Evolutionary conservation across 495 filamentous ascomycete species (phyloP).

Genomic region (Hyaloscypha bicolor): DNA sequence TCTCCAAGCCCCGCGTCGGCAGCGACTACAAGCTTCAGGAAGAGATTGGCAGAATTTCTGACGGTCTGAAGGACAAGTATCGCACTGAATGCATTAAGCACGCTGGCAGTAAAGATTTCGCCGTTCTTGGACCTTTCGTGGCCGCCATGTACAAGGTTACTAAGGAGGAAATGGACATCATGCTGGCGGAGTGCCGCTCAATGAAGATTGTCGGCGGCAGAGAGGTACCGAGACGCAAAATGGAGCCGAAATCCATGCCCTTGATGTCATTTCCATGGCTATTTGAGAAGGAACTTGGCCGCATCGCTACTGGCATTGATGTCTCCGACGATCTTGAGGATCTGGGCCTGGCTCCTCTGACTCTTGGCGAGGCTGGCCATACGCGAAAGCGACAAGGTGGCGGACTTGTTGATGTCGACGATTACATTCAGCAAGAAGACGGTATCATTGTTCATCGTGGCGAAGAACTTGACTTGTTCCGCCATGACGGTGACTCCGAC

Average conservation of each 20-base stretch:
- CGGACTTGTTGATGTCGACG: conserved; percentile 16
- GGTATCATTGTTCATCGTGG: conserved; percentile 41
- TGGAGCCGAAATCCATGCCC: conserved; percentile 60
- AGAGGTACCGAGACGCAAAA: conserved; percentile 36
- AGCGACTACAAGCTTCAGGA: conserved; percentile 87
- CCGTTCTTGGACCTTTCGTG: conserved; percentile 66
- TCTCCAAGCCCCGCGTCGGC: conserved; percentile 64
- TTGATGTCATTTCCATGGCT: conserved; percentile 95
- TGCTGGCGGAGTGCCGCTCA: conserved; percentile 48
- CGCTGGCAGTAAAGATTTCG: conserved; percentile 62
- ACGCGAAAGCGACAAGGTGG: conserved; percentile 14
- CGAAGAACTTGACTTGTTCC: conserved; percentile 41
- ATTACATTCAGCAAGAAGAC: conserved; percentile 35
- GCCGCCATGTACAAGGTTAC: conserved; percentile 89
- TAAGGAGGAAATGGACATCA: conserved; percentile 62
- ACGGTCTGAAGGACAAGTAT: conserved; percentile 66
- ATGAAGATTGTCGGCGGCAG: conserved; percentile 40
- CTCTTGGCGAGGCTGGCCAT: conserved; percentile 11
- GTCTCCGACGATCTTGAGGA: conserved; percentile 20
- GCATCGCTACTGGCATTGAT: conserved; percentile 57
- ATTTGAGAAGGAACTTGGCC: conserved; percentile 71
- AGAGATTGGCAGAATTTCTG: conserved; percentile 68
- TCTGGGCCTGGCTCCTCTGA: conserved; percentile 12
- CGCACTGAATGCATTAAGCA: conserved; percentile 61
- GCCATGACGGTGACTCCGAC: conserved; percentile 20